Evolutionary conservation across 179 eudicot species (phyloP).

Genomic region (Amaranthus tricolor): DNA sequence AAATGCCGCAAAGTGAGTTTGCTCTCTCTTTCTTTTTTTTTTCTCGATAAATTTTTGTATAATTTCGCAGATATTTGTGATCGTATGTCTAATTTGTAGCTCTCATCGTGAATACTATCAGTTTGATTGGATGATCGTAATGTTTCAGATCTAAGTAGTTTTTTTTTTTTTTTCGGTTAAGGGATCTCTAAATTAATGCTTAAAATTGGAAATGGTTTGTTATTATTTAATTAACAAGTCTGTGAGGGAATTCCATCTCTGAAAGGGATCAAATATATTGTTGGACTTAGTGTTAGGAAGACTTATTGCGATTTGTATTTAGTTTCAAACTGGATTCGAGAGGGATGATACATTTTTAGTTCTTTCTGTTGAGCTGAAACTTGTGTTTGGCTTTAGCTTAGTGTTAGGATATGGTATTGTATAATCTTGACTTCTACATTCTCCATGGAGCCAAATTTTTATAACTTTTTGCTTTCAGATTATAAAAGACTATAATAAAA

Average conservation of each 20-base stretch:
- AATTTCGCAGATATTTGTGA: background rate
- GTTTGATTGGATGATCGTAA: background rate
- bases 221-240: too few relatives aligned
- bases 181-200: background rate
- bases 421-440: too few relatives aligned
- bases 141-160: slow-evolving; percentile 5
- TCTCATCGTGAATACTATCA: background rate
- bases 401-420: background rate
- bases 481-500: too few relatives aligned
- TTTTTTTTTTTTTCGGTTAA: background rate
- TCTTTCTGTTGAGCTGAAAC: background rate
- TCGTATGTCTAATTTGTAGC: background rate
- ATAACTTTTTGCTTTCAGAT: too few relatives aligned
- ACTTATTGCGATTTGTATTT: background rate
- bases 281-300: background rate
- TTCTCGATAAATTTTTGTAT: background rate
- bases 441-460: too few relatives aligned
- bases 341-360: background rate
- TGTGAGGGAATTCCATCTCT: background rate
- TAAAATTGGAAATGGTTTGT: background rate
- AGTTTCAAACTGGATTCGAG: slow-evolving; percentile 4
- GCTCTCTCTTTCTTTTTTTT: background rate
- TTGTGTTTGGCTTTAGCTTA: background rate
- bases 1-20: slow-evolving; percentile 86
- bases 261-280: background rate